A percentile compares a stretch with the other conserved stretches of the same genome.
phyloP scores from a whole-genome alignment of 176 grass and related monocot genomes.

The Elaeis guineensis region DNA sequence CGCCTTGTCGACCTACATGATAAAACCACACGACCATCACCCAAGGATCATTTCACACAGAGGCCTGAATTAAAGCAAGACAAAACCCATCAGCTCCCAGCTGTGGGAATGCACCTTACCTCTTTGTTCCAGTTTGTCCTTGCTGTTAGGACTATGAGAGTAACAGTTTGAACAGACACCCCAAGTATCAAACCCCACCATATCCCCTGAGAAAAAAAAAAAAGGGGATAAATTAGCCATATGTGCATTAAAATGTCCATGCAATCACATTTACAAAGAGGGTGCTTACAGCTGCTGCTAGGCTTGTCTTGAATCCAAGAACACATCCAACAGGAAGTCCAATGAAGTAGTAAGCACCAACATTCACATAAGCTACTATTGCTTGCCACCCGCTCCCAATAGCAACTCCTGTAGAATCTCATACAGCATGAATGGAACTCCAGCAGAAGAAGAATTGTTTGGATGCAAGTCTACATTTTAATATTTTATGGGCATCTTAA shows the following conservation, averaged over 20 bases:
- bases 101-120: conserved; percentile 17
- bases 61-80: too few relatives aligned
- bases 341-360: conserved; percentile 62
- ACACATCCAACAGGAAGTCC: conserved; percentile 67
- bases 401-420: conserved; percentile 40
- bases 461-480: too few relatives aligned
- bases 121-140: conserved; percentile 76
- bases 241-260: background rate
- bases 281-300: conserved; percentile 42
- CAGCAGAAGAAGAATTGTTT: too few relatives aligned
- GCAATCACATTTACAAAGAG: background rate
- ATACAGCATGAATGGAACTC: background rate
- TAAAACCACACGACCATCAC: background rate
- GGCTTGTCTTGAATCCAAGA: conserved; percentile 59
- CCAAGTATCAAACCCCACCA: conserved; percentile 87
- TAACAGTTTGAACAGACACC: conserved; percentile 43
- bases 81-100: too few relatives aligned
- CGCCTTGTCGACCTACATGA: conserved; percentile 10
- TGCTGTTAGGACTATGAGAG: conserved; percentile 55
- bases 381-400: conserved; percentile 85
- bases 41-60: too few relatives aligned
- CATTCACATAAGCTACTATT: conserved; percentile 74
- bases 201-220: conserved; percentile 44
- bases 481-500: too few relatives aligned
- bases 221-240: background rate